Base-by-base conservation (phyloP, 2,329 filamentous ascomycete genomes). In the Colletotrichum sp. region DNA sequence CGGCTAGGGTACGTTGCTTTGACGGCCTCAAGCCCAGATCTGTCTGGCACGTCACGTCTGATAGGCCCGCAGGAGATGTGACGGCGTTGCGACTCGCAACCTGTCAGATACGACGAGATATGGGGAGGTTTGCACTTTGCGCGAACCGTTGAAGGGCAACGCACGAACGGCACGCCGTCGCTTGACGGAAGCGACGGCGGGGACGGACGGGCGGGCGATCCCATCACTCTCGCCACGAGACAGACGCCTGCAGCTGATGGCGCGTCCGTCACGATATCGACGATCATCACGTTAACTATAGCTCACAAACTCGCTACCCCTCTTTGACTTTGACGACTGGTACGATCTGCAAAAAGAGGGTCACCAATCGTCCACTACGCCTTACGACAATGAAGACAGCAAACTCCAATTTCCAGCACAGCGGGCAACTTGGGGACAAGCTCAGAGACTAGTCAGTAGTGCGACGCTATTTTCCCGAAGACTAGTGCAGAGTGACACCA, bases 381-480 rank as follows among this genome's bases (percentile, higher is more conserved):
- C 59, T 30, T 71, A 57, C 30, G 59, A 36, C 13, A 21, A 66
- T 32, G n/a, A 49, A 26, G 30, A 26, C 24, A 24, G 32, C 28
- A 34, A 32, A 32, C 10, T 64, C n/a, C 59, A 28, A 68, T 15
- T 52, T 52, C 64, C 64, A 66, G 30, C 21, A 24, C 49, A 36
- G n/a, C 24, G 70, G 70, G 39, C 34, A 65, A 30, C 59, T 64
- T 12, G 44, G 70, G 63, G 70, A 76, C 74, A 69, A 74, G 70
- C 74, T 76, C 60, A 69, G 44, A 59, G 44, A 21, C 70, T 76
- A 74, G 64, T 69, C 70, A 74, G 49, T 76, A 55, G 70, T 76
- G 74, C 74, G 74, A 69, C 74, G 36, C 60, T 76, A 74, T 76
- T 74, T 49, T 28, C 68, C 74, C 74, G 70, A 74, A 74, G 70